These are phyloP conservation scores for Iberis pinnata DNA, from an alignment of 345 rosid species.

Conservation along the genomic window DNA sequence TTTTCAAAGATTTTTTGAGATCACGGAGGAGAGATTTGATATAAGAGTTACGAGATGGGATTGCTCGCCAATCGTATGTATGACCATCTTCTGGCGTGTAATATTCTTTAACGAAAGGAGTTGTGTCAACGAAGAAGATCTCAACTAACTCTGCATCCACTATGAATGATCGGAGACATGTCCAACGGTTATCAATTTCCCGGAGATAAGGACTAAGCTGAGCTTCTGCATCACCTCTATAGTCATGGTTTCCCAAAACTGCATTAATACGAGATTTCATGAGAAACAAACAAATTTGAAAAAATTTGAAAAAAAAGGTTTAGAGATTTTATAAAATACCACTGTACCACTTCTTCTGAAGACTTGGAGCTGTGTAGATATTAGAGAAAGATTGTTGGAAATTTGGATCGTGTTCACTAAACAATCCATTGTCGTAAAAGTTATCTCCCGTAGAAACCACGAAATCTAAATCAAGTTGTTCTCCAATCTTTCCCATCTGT, in stretches of 20 bases:
- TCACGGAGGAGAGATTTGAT: slow-evolving; percentile 38
- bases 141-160: slow-evolving; percentile 56
- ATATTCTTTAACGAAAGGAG: slow-evolving; percentile 63
- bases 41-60: slow-evolving; percentile 44
- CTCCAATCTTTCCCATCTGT: slow-evolving; percentile 77
- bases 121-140: slow-evolving; percentile 66
- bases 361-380: slow-evolving; percentile 59
- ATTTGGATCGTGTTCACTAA: slow-evolving; percentile 39
- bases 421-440: slow-evolving; percentile 71
- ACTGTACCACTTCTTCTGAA: slow-evolving; percentile 76
- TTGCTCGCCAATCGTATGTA: slow-evolving; percentile 60
- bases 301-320: not conserved
- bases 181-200: slow-evolving; percentile 60
- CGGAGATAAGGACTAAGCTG: slow-evolving; percentile 53
- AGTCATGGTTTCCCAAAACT: slow-evolving; percentile 78
- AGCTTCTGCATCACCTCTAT: slow-evolving; percentile 63
- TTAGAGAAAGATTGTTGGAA: slow-evolving; percentile 60
- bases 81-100: slow-evolving; percentile 40
- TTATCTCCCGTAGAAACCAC: slow-evolving; percentile 86
- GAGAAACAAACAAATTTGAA: not conserved
- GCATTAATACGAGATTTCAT: not conserved
- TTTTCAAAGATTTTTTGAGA: slow-evolving; percentile 35
- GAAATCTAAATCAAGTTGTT: slow-evolving; percentile 51
- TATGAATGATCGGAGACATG: slow-evolving; percentile 56
- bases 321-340: slow-evolving; percentile 24